A percentile compares a stretch with the other conserved stretches of the same genome.
phyloP scores from a whole-genome alignment of 192 early-diverging fungal genomes.

The Jimgerdemannia flammicorona region DNA sequence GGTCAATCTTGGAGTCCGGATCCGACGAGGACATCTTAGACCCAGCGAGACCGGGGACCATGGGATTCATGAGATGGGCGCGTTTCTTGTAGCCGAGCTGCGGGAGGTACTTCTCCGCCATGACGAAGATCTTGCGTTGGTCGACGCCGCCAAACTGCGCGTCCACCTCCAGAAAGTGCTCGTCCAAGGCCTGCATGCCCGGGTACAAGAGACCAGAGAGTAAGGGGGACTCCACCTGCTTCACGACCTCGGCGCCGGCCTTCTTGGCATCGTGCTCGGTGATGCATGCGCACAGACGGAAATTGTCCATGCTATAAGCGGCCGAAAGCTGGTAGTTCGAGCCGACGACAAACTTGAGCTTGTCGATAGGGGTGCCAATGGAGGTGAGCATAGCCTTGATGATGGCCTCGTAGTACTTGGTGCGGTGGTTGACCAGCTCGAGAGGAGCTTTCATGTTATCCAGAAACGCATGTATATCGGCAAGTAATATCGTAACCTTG shows the following conservation, averaged over 20 bases:
- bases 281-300: slow-evolving; percentile 77
- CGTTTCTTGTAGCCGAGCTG: slow-evolving; percentile 94
- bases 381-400: slow-evolving; percentile 89
- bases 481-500: slow-evolving; percentile 85
- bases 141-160: slow-evolving; percentile 97
- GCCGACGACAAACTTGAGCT: slow-evolving; percentile 88
- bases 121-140: slow-evolving; percentile 99
- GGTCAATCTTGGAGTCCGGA: slow-evolving; percentile 95
- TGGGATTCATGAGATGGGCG: slow-evolving; percentile 96
- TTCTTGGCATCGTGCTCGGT: slow-evolving; percentile 97
- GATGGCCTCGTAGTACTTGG: slow-evolving; percentile 89
- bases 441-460: slow-evolving; percentile 98
- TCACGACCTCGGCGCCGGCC: slow-evolving; percentile 98
- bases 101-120: slow-evolving; percentile 95
- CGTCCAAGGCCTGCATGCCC: slow-evolving; percentile 95
- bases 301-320: slow-evolving; percentile 91
- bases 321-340: slow-evolving; percentile 84
- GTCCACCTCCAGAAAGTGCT: slow-evolving; percentile 94
- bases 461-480: slow-evolving; percentile 96
- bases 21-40: slow-evolving; percentile 97
- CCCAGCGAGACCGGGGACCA: slow-evolving; percentile 94
- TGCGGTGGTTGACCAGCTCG: slow-evolving; percentile 82
- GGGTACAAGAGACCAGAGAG: slow-evolving; percentile 97
- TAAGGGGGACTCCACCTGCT: slow-evolving; percentile 85
- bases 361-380: slow-evolving; percentile 92